Percentiles rank a stretch among this genome's conserved stretches.
Conservation (phyloP, 139 green algal species). For the Micractinium sp. region DNA sequence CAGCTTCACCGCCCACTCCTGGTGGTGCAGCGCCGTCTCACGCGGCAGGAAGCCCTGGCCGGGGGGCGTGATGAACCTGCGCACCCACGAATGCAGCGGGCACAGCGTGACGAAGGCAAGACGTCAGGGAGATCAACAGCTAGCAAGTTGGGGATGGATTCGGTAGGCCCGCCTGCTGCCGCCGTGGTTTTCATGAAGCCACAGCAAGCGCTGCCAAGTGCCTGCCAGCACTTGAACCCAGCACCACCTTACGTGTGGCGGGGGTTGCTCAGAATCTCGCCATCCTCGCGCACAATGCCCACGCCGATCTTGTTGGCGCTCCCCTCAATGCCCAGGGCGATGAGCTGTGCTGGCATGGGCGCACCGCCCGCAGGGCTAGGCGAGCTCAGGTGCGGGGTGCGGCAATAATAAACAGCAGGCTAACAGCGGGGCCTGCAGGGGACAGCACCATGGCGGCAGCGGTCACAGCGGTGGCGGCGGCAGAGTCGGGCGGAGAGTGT, state of each 20-base stretch:
- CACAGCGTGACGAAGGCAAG: not conserved
- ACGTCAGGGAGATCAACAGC: not conserved
- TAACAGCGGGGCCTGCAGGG: too few species aligned
- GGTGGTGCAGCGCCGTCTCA: conserved; percentile 89
- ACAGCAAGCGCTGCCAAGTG: not conserved
- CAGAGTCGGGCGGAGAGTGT: too few species aligned
- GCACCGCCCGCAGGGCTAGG: too few species aligned
- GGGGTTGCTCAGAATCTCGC: conserved; percentile 83
- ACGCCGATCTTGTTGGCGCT: conserved; percentile 93
- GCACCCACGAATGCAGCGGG: not conserved
- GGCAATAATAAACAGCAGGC: too few species aligned
- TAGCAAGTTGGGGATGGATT: too few species aligned
- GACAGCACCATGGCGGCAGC: too few species aligned
- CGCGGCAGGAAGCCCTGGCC: conserved; percentile 88
- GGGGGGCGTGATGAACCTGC: conserved; percentile 82
- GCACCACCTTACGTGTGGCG: conserved; percentile 72
- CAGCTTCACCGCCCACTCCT: conserved; percentile 62
- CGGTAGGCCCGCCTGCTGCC: too few species aligned
- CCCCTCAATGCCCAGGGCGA: conserved; percentile 84
- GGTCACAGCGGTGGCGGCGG: too few species aligned
- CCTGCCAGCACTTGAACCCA: not conserved
- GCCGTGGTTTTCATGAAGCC: not conserved
- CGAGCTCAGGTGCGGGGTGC: too few species aligned
- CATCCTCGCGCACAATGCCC: conserved; percentile 81
- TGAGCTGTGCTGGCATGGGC: not conserved